Evolutionary conservation across 495 filamentous ascomycete genomes (phyloP).

Genomic region (Penicillium canariense): DNA sequence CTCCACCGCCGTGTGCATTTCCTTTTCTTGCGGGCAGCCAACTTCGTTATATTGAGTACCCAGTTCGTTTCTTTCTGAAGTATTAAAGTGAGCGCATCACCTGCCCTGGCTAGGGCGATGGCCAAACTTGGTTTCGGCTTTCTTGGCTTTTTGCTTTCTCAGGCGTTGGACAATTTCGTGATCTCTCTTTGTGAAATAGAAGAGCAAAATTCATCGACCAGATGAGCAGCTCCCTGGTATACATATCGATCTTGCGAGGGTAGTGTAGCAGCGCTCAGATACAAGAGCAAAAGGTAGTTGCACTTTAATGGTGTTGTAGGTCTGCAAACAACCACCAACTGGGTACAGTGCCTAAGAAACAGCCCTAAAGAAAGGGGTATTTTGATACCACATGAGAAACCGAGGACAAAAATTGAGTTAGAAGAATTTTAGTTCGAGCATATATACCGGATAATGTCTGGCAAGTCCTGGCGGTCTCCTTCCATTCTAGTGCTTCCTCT

Average conservation of each 20-base stretch:
- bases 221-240: conserved; percentile 10
- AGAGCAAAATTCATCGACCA: conserved; percentile 21
- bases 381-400: too few species aligned
- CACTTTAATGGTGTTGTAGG: too few species aligned
- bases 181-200: conserved; percentile 32
- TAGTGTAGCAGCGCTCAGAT: background rate
- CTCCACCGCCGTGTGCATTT: conserved; percentile 18
- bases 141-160: conserved; percentile 15
- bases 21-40: conserved; percentile 13
- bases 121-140: conserved; percentile 23
- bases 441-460: too few species aligned
- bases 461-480: too few species aligned
- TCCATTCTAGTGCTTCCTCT: too few species aligned
- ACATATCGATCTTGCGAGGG: background rate
- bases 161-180: conserved; percentile 33
- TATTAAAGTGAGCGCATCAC: conserved; percentile 36
- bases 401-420: too few species aligned
- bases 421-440: too few species aligned
- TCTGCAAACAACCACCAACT: too few species aligned
- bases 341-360: too few species aligned
- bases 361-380: too few species aligned
- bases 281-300: background rate
- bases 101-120: conserved; percentile 13
- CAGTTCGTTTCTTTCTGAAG: conserved; percentile 23
- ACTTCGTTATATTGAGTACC: conserved; percentile 30